Percentiles rank a stretch among this genome's conserved stretches.
Evolutionary conservation across 1,284 basidiomycete species (phyloP).

Genomic region (Cryptococcus depauperatus): DNA sequence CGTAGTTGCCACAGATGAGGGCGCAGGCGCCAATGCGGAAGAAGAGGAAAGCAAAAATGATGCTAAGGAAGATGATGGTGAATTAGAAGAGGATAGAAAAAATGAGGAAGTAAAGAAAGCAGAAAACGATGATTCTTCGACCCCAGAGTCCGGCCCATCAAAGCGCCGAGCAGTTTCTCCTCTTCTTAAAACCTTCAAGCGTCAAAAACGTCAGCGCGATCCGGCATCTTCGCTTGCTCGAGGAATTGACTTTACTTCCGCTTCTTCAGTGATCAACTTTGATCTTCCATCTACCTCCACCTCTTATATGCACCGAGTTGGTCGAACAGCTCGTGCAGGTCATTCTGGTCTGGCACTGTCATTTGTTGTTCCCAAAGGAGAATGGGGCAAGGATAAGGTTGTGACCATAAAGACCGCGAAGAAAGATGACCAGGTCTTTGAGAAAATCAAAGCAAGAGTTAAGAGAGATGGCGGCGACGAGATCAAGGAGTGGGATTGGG

Average conservation of each 20-base stretch:
- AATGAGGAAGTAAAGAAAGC: slow-evolving; percentile 10
- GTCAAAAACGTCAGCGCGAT: slow-evolving; percentile 46
- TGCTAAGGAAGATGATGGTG: slow-evolving; percentile 13
- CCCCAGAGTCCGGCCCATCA: slow-evolving; percentile 18
- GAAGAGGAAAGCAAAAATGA: slow-evolving; percentile 25
- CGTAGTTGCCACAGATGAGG: slow-evolving; percentile 94
- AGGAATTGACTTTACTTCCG: slow-evolving; percentile 94
- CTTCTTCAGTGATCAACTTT: slow-evolving; percentile 97
- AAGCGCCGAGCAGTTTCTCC: slow-evolving; percentile 10
- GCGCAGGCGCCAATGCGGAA: slow-evolving; percentile 51
- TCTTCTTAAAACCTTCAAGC: slow-evolving; percentile 10
- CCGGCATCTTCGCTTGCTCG: slow-evolving; percentile 91
- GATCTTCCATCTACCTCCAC: slow-evolving; percentile 81
- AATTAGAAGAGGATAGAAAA: slow-evolving; percentile 16
- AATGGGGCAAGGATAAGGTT: slow-evolving; percentile 66
- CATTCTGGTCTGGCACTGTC: slow-evolving; percentile 87
- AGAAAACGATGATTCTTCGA: slow-evolving; percentile 1
- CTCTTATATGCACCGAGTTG: slow-evolving; percentile 94
- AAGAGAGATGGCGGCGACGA: slow-evolving; percentile 61
- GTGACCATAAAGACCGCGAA: slow-evolving; percentile 54
- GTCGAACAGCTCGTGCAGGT: slow-evolving; percentile 91
- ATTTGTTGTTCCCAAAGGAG: slow-evolving; percentile 68
- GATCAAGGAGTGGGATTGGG: slow-evolving; percentile 91
- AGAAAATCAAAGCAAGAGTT: slow-evolving; percentile 61
- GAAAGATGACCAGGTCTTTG: slow-evolving; percentile 70